Conservation (phyloP, 2,329 filamentous ascomycete genomes). For the Coleophoma crateriformis region DNA sequence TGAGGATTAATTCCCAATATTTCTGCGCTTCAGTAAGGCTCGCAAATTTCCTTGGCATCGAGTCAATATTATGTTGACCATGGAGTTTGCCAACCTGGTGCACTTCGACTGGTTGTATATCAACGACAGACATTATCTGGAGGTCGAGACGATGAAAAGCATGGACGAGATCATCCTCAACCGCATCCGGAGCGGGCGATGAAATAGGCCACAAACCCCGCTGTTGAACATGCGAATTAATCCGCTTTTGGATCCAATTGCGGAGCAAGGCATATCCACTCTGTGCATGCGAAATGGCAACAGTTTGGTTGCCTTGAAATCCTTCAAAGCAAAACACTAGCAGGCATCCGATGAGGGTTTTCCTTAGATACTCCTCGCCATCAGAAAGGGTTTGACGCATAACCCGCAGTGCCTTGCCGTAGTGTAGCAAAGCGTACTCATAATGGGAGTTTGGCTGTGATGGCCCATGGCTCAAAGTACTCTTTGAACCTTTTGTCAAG, state of each 20-base stretch:
- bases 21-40: no score
- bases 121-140: slow-evolving; percentile 7
- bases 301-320: slow-evolving; percentile 4
- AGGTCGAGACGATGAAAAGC: slow-evolving; percentile 5
- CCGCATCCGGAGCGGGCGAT: background rate
- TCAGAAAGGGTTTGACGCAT: slow-evolving; percentile 3
- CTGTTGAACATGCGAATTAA: background rate
- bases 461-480: background rate
- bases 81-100: background rate
- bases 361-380: slow-evolving; percentile 1
- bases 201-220: no score
- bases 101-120: background rate
- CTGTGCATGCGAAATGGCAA: slow-evolving; percentile 6
- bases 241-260: background rate
- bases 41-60: slow-evolving; percentile 1
- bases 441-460: background rate
- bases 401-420: slow-evolving; percentile 1
- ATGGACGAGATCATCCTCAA: slow-evolving; percentile 7
- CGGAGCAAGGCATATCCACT: slow-evolving; percentile 4
- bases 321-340: slow-evolving; percentile 8
- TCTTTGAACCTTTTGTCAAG: background rate
- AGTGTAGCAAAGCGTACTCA: slow-evolving; percentile 4
- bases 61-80: background rate
- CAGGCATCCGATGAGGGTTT: slow-evolving; percentile 4
- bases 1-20: no score